These are phyloP conservation scores for Pyrenopolyporus hunteri DNA, from an alignment of 495 filamentous ascomycete genomes.

Conservation along the genomic window DNA sequence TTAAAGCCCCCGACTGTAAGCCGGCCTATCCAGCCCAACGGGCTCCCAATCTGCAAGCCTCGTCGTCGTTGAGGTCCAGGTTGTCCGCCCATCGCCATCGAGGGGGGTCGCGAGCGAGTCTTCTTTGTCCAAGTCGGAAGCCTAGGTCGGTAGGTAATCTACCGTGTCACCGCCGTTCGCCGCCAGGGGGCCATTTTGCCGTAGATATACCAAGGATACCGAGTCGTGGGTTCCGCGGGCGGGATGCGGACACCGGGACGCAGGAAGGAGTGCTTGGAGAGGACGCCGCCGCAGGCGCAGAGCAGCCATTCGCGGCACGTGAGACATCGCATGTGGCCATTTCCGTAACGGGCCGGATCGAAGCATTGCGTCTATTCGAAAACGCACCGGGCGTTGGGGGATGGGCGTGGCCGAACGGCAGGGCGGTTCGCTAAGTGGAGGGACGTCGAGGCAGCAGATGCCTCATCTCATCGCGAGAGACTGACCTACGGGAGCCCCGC, in stretches of 20 bases:
- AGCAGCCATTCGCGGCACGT: conserved; percentile 3
- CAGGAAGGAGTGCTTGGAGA: conserved; percentile 12
- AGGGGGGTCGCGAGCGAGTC: no score
- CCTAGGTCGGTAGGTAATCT: background rate
- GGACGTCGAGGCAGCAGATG: background rate
- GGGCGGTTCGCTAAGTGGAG: background rate
- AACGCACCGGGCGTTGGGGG: conserved; percentile 8
- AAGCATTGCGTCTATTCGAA: conserved; percentile 6
- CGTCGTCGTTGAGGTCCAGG: no score
- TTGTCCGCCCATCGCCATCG: no score
- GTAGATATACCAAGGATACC: conserved; percentile 11
- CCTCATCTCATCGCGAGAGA: background rate
- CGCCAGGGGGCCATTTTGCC: no score
- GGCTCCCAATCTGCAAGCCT: no score
- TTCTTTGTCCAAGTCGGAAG: background rate
- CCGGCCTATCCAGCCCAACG: no score
- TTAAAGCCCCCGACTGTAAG: background rate
- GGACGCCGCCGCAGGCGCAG: conserved; percentile 5
- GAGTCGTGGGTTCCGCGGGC: background rate
- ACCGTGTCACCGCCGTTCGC: no score
- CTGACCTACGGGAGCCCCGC: no score
- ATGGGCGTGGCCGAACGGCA: conserved; percentile 15
- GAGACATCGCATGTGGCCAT: background rate
- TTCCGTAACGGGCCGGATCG: background rate
- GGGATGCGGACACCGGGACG: conserved; percentile 21